Base-by-base conservation (phyloP, 768 basidiomycete genomes). In the Cyclocybe cylindracea region DNA sequence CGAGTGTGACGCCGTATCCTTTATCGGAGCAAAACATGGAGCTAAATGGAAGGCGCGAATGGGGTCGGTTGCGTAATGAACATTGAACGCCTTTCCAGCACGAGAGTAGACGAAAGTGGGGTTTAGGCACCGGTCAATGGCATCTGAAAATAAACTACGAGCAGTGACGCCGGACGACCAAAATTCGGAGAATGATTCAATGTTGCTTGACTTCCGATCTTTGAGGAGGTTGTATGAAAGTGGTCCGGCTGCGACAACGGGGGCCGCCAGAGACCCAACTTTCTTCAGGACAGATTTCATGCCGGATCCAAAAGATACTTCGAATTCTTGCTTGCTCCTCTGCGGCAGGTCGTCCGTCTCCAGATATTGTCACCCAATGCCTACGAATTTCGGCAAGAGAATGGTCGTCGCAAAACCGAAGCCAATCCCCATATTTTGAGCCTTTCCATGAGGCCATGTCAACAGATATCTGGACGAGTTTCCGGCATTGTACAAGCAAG, bases 1-100 rank as follows among this genome's bases (percentile, higher is more conserved):
- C 6, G 44, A 5, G 14, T 48, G 44, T 3, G 53, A 50, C 39
- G 44, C 11, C 19, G 47, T 19, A 4, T 46, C 37, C 32, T 54
- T 60, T 14, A 58, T 35, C 53, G 48, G 57, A 32, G 33, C 60
- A 46, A 65, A 59, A 4, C 53, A 48, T 1, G 67, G 44, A 0
- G 69, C 67, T n/a, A 67, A 64, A 44, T 72, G 72, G 51, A 75
- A 73, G 4, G 61, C 40, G 6, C 49, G 39, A 3, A 71, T 35
- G 2, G 71, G 73, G 52, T 70, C 60, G 0, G 66, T 65, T 13
- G 59, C 70, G 47, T 74, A 71, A 44, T 75, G 71, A 5, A 72
- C 57, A 10, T 46, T 32, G 44, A 61, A 72, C 1, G 61, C 63
- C 46, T 71, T 63, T 2, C 71, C 71, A 11, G 32, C 8, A 45